These are phyloP conservation scores for Excoecaria agallocha DNA, from an alignment of 345 rosid species.

Conservation along the genomic window DNA sequence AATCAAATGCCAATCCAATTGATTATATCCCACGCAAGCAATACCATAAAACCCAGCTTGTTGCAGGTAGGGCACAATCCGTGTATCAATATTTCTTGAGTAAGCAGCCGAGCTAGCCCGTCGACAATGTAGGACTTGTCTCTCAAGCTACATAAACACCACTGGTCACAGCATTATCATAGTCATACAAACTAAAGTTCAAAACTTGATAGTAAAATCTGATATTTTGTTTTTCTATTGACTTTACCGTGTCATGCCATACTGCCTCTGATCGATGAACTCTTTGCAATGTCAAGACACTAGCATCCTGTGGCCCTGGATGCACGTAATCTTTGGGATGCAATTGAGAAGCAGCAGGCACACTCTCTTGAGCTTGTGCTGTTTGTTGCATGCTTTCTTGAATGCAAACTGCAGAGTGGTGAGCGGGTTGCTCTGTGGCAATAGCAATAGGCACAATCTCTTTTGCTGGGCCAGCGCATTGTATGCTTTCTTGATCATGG, in stretches of 20 bases:
- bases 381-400: not conserved
- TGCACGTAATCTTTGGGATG: not conserved
- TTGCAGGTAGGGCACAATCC: conserved; percentile 5
- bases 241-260: not conserved
- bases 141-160: not conserved
- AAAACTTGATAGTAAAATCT: not conserved
- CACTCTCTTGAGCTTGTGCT: not conserved
- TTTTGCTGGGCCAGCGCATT: not conserved
- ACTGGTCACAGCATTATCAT: not conserved
- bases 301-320: not conserved
- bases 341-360: not conserved
- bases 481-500: not conserved
- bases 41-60: conserved; percentile 14
- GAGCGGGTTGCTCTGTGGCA: not conserved
- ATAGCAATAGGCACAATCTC: not conserved
- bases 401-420: not conserved
- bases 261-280: conserved; percentile 4
- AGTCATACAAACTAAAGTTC: not conserved
- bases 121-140: not conserved
- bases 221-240: not conserved
- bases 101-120: not conserved
- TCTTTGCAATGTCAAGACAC: not conserved
- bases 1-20: conserved; percentile 13
- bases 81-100: not conserved
- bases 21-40: conserved; percentile 1